Base-by-base conservation (phyloP, 1,139 yeast species). In the Candida sp. region DNA sequence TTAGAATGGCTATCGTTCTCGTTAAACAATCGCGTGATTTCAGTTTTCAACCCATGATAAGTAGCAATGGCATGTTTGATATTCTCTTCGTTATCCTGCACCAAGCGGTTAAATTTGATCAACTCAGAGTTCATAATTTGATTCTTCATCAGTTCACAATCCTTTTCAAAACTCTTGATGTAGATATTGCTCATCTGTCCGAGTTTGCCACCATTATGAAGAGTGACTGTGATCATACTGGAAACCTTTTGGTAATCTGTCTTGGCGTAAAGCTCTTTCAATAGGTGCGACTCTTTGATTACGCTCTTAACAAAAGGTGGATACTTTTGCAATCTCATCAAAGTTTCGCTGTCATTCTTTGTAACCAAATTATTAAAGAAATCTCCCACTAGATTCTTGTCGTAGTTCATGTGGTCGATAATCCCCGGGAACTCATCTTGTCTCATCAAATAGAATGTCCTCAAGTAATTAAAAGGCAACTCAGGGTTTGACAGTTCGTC, bases 31-130 rank as follows among this genome's bases (percentile, higher is more conserved):
- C 85, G 65, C 4, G 65, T 63, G 4, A 73, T 67, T 51, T 81
- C 86, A 17, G 69, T 60, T 52, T 78, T 79, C 51, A 83, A 59
- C 7, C 73, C 63, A 49, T 78, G 74, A 61, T 83, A 86, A 33
- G 69, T 69, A 1, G 80, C 65, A 3, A 78, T 70, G 60, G 75
- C 81, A 54, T 78, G 83, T n/a, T 77, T 72, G 9, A 76, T 63
- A 56, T 83, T 85, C 57, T 88, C 96, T 47, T 79, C 80, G 48
- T 75, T 78, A 62, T 90, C 96, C 57, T 87, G 92, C 2, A 75
- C 63, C 45, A 78, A 75, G 43, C 90, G 72, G 50, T 79, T 76
- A 52, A 72, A 75, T 52, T 77, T 79, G 28, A 74, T 65, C 5
- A 75, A 62, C 59, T 87, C 92, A 1, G 76, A 71, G 9, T 74